Conservation (phyloP, 1,284 basidiomycete genomes). For the Cryptococcus sp. region DNA sequence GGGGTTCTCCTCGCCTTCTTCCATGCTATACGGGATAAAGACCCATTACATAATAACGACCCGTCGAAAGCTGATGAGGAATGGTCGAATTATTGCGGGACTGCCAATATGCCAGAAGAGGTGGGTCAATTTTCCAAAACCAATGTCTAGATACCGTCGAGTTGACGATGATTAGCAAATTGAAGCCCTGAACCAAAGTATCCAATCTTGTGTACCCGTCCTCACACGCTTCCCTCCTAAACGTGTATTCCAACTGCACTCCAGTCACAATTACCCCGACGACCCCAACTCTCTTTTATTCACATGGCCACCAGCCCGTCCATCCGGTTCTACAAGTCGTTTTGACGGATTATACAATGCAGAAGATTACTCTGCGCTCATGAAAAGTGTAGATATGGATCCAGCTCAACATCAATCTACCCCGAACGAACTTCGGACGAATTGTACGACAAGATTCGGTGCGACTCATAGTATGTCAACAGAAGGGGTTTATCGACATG, state of each 20-base stretch:
- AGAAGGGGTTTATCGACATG: constrained; percentile 57
- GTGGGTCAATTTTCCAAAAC: constrained; percentile 25
- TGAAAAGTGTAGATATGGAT: constrained; percentile 68
- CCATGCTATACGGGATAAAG: constrained; percentile 65
- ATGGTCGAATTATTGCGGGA: constrained; percentile 96
- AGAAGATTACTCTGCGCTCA: constrained; percentile 77
- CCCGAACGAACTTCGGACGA: constrained; percentile 71
- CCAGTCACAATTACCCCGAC: constrained; percentile 20
- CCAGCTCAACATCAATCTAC: constrained; percentile 48
- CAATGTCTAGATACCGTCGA: constrained; percentile 44
- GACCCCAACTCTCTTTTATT: constrained; percentile 56
- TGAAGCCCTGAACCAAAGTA: constrained; percentile 26
- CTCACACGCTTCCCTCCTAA: constrained; percentile 33
- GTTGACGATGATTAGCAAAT: constrained; percentile 25
- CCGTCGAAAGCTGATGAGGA: constrained; percentile 61
- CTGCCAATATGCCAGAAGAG: constrained; percentile 51
- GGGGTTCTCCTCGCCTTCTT: constrained; percentile 91
- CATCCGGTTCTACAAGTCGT: constrained; percentile 12
- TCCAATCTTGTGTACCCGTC: constrained; percentile 19
- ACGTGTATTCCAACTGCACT: constrained; percentile 47
- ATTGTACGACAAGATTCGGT: constrained; percentile 86
- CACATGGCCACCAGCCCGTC: constrained; percentile 70
- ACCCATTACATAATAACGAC: constrained; percentile 71
- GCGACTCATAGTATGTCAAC: constrained; percentile 65
- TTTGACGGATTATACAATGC: constrained; percentile 62